phyloP scores from a whole-genome alignment of 192 early-diverging fungal genomes.

The Gryganskiella cystojenkinii region DNA sequence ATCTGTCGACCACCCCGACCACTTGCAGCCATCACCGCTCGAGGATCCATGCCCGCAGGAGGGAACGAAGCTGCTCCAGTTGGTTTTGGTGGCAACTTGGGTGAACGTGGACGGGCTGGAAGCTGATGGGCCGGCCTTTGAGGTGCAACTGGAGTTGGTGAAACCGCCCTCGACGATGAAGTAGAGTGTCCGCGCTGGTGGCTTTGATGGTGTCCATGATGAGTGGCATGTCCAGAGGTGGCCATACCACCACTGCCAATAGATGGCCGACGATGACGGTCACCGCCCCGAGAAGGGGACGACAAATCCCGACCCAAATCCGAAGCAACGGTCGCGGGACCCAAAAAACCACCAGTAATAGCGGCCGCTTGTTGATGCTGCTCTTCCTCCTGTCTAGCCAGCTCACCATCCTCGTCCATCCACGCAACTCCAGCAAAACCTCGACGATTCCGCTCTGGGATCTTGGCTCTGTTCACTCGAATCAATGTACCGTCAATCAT shows the following conservation, averaged over 20 bases:
- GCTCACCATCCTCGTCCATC: slow-evolving; percentile 60
- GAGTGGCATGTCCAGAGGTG: no score
- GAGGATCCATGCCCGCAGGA: slow-evolving; percentile 26
- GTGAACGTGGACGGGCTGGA: slow-evolving; percentile 34
- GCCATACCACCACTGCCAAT: no score
- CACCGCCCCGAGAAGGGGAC: neutral
- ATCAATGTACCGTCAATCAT: slow-evolving; percentile 42
- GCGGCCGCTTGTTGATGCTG: slow-evolving; percentile 51
- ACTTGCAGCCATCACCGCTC: slow-evolving; percentile 25
- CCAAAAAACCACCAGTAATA: slow-evolving; percentile 29
- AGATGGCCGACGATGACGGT: no score
- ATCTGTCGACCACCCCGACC: slow-evolving; percentile 46
- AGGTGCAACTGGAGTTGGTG: neutral
- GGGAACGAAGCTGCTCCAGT: slow-evolving; percentile 25
- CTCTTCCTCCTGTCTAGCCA: slow-evolving; percentile 45
- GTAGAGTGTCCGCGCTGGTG: neutral
- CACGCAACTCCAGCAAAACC: slow-evolving; percentile 65
- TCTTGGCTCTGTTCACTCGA: slow-evolving; percentile 62
- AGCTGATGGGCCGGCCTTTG: slow-evolving; percentile 27
- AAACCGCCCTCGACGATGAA: neutral
- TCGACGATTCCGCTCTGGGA: slow-evolving; percentile 62
- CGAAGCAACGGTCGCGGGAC: neutral
- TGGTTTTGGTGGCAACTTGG: slow-evolving; percentile 34
- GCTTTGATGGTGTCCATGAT: neutral
- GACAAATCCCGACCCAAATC: neutral